Percentiles rank a stretch among this genome's conserved stretches.
phyloP scores from a whole-genome alignment of 202 grass and related monocot genomes.

The Panicum hallii region DNA sequence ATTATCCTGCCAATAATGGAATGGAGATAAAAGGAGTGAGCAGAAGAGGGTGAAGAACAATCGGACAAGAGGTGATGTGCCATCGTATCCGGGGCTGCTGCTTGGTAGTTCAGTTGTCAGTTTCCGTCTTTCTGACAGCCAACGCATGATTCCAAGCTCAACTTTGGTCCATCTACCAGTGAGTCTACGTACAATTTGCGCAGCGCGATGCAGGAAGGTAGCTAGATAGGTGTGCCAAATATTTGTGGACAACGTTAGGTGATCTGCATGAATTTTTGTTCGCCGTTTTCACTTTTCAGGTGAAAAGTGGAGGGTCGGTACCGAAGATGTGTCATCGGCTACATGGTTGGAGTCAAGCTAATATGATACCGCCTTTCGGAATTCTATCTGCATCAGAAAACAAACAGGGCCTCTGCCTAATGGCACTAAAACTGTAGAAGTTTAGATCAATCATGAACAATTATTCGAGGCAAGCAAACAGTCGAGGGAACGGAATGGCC shows the following conservation, averaged over 20 bases:
- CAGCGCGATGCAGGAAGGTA: neutral
- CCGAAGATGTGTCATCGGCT: neutral
- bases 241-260: neutral
- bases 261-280: neutral
- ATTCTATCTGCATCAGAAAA: neutral
- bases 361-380: neutral
- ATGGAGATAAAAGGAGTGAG: neutral
- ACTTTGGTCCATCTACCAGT: neutral
- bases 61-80: constrained; percentile 28
- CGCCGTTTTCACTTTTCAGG: constrained; percentile 1
- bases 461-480: neutral
- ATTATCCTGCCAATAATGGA: constrained; percentile 39
- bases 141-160: constrained; percentile 29
- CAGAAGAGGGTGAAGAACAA: constrained; percentile 3
- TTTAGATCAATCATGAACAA: neutral
- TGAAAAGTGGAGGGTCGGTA: neutral
- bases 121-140: constrained; percentile 56
- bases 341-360: constrained; percentile 3
- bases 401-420: neutral
- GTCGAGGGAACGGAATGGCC: neutral
- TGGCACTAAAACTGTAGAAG: neutral
- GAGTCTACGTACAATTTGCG: neutral
- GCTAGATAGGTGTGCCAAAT: neutral
- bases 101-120: constrained; percentile 49
- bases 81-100: constrained; percentile 3